These are phyloP conservation scores for Dentipellis sp. DNA, from an alignment of 768 basidiomycete genomes.

Conservation along the genomic window DNA sequence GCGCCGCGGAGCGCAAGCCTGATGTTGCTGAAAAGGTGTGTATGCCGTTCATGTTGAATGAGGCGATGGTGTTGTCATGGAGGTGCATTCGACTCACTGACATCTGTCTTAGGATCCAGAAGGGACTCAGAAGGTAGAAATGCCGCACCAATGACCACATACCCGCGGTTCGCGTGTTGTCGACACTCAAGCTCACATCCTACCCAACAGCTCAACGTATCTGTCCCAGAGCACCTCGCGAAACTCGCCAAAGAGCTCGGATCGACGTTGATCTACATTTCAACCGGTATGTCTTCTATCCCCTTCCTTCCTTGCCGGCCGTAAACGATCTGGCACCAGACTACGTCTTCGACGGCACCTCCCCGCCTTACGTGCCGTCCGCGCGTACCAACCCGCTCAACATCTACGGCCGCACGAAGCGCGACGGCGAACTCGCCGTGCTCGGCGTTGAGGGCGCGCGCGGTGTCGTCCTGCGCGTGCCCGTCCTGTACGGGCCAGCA, in stretches of 20 bases:
- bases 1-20: slow-evolving; percentile 89
- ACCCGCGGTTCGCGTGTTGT: background rate
- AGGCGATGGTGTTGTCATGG: background rate
- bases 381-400: slow-evolving; percentile 78
- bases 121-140: slow-evolving; percentile 47
- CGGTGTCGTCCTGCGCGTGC: slow-evolving; percentile 73
- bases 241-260: slow-evolving; percentile 47
- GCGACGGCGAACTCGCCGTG: slow-evolving; percentile 78
- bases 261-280: slow-evolving; percentile 83
- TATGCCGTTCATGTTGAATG: background rate
- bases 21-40: slow-evolving; percentile 86
- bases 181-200: background rate
- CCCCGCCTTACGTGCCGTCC: slow-evolving; percentile 77
- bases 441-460: slow-evolving; percentile 46
- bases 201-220: slow-evolving; percentile 63
- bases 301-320: slow-evolving; percentile 2
- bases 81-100: background rate
- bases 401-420: slow-evolving; percentile 81
- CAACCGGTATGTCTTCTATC: slow-evolving; percentile 47
- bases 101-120: slow-evolving; percentile 49
- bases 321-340: slow-evolving; percentile 35
- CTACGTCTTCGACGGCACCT: slow-evolving; percentile 94
- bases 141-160: too few species aligned
- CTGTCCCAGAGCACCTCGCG: slow-evolving; percentile 67
- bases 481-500: slow-evolving; percentile 88